Conservation (phyloP, 306 rosid genomes). For the Medicago lupulina region DNA sequence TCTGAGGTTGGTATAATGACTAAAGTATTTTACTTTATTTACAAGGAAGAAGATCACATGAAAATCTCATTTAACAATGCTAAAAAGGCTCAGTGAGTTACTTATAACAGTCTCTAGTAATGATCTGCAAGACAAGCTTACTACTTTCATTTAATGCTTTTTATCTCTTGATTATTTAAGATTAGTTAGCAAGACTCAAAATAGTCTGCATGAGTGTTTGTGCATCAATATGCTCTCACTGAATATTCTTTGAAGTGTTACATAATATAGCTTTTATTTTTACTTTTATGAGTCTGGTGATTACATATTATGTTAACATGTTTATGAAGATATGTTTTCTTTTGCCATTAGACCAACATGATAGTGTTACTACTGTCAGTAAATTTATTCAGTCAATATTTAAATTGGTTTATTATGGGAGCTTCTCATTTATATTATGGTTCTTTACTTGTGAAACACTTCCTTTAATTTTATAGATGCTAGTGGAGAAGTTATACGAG, state of each 20-base stretch:
- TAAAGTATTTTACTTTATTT: constrained; percentile 23
- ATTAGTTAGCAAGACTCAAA: neutral
- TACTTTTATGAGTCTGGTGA: neutral
- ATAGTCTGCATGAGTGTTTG: constrained; percentile 2
- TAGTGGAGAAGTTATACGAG: neutral
- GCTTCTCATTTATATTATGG: neutral
- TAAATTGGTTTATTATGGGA: constrained; percentile 1
- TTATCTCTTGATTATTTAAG: constrained; percentile 1
- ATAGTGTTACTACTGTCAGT: neutral
- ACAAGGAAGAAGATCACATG: constrained; percentile 24
- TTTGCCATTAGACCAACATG: constrained; percentile 8
- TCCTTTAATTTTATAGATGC: neutral
- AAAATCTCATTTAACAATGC: neutral
- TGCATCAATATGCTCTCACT: constrained; percentile 11
- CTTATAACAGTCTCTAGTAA: neutral
- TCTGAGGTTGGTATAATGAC: constrained; percentile 74
- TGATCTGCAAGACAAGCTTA: neutral
- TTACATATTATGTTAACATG: neutral
- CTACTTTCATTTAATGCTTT: neutral
- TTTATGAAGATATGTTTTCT: constrained; percentile 4
- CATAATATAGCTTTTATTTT: neutral
- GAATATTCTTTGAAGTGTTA: constrained; percentile 8
- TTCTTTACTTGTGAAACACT: neutral
- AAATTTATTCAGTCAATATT: constrained; percentile 5
- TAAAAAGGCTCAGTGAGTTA: neutral